A percentile compares a stretch with the other conserved stretches of the same genome.
phyloP scores from a whole-genome alignment of 2,329 filamentous ascomycete genomes.

The Didymella exigua region DNA sequence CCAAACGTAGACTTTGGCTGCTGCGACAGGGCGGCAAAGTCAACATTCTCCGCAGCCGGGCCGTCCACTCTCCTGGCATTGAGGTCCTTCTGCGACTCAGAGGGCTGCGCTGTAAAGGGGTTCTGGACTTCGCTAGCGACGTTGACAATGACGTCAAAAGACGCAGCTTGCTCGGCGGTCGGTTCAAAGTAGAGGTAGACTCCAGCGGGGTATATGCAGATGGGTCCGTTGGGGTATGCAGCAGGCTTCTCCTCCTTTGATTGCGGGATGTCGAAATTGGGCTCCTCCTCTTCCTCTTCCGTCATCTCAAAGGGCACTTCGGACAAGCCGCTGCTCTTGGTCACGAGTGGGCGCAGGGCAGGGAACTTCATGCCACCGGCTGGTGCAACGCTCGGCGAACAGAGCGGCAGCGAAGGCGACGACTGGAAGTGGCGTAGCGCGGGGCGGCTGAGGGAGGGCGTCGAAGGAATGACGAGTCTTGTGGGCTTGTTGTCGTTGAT shows the following conservation, averaged over 20 bases:
- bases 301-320: conserved; percentile 71
- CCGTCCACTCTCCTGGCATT: conserved; percentile 45
- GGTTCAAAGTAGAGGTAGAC: conserved; percentile 83
- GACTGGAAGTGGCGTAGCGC: conserved; percentile 66
- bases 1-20: conserved; percentile 34
- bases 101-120: conserved; percentile 61
- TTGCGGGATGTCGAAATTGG: conserved; percentile 61
- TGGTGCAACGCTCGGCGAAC: conserved; percentile 58
- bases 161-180: conserved; percentile 74
- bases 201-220: conserved; percentile 78
- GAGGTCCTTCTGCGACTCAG: conserved; percentile 42
- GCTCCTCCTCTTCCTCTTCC: conserved; percentile 69
- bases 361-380: conserved; percentile 59
- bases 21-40: conserved; percentile 42
- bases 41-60: conserved; percentile 43
- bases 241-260: conserved; percentile 74
- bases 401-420: conserved; percentile 63
- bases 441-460: conserved; percentile 59
- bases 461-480: conserved; percentile 64
- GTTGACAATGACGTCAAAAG: conserved; percentile 84
- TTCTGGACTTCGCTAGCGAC: conserved; percentile 82
- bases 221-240: conserved; percentile 80
- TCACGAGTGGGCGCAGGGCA: conserved; percentile 41
- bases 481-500: conserved; percentile 63
- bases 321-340: conserved; percentile 46